Evolutionary conservation across 495 filamentous ascomycete genomes (phyloP), one percentile per base, ranked within the genome.

Genomic region (Zalerion maritima): DNA sequence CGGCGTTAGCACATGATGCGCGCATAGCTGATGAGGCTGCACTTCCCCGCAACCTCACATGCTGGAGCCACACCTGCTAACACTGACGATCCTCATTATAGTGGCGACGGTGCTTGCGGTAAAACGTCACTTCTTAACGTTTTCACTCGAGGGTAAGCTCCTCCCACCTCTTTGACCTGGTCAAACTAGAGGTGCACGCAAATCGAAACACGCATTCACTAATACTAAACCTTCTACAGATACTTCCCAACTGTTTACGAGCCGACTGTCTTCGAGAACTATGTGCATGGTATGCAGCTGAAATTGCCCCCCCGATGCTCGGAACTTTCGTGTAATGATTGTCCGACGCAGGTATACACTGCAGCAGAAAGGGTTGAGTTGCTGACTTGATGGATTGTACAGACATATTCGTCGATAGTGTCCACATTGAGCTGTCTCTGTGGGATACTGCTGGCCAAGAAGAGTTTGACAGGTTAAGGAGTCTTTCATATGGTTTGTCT

Each of bases 401-500:
- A 91, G 89, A 97, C 57, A 92, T 97, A 49, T 97, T 89, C 56
- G 89, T 97, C 52, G 89, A 97, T 50, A 81, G 75, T 52, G 76
- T 79, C 29, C 89, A 96, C 56, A 91, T 97, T 53, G 89, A 97
- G 54, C 66, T 97, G 34, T 93, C 84, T 25, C 67, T 97, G 34
- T 97, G 89, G 89, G 89, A 97, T 58, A 97, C 89, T 0, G 89
- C 89, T 17, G 89, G 89, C 10, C 89, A 97, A 60, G 89, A 97
- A 62, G 89, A 97, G 73, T 97, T 96, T 59, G 89, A 97, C 58
- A 80, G 89, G 12, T 63, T 97, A 50, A 79, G 89, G 41, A 85
- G 81, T 36, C 72, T 97, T 10, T 93, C 84, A 34, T 97, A 97
- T 60, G 91, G 61, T 53, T 54, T 18, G 30, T 30, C 24, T 11